These are phyloP conservation scores for Corylus avellana DNA, from an alignment of 306 rosid genomes.

Conservation along the genomic window DNA sequence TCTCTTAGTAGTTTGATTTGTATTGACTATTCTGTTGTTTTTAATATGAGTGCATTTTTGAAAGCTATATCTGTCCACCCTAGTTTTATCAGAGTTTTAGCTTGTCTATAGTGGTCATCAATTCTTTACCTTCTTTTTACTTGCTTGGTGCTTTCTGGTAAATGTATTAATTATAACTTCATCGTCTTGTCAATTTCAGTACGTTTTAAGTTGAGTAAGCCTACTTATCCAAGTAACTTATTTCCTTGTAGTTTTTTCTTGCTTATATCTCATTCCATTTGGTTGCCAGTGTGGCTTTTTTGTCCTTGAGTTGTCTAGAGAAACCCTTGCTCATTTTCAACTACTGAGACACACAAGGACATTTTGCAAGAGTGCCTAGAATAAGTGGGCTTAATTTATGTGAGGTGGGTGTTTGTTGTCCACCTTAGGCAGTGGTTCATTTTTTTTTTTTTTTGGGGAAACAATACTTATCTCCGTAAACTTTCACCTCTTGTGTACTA, in stretches of 20 bases:
- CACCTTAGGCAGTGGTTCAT: background rate
- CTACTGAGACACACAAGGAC: background rate
- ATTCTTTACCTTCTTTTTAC: background rate
- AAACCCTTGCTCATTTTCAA: background rate
- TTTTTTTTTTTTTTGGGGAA: background rate
- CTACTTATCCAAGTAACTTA: background rate
- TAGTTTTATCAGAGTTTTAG: background rate
- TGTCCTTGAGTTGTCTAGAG: background rate
- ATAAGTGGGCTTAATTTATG: background rate
- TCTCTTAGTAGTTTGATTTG: background rate
- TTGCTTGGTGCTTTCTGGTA: conserved; percentile 2
- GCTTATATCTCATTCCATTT: background rate
- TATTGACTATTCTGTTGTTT: background rate
- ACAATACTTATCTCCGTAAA: no score
- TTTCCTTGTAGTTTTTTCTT: background rate
- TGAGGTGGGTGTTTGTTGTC: background rate
- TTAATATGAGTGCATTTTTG: background rate
- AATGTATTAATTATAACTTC: background rate
- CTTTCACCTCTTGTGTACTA: no score
- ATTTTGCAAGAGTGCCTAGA: background rate
- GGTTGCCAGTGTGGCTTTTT: background rate
- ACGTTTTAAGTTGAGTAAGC: background rate
- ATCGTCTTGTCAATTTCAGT: background rate
- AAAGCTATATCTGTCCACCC: background rate
- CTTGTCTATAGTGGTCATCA: background rate